Evolutionary conservation across 768 basidiomycete genomes (phyloP), one percentile per base, ranked within the genome.

Genomic region (Leucosporidium scottii): DNA sequence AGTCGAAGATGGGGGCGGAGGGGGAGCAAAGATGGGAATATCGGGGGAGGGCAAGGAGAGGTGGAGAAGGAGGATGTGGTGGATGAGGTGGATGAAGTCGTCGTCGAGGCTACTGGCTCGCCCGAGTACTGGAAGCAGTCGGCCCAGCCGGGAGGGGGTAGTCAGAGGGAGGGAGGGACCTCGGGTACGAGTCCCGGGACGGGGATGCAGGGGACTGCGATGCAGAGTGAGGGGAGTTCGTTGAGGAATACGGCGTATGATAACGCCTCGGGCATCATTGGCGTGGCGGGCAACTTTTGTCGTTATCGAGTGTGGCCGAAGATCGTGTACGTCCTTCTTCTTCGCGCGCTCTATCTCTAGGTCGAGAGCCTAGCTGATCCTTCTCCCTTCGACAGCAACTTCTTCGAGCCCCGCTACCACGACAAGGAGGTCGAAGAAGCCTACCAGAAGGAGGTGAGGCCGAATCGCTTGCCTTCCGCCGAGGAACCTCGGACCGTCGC

Each of bases 241-340:
- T 82, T 59, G 2, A 62, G 59, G 20, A n/a, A 34, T 13, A 61
- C 65, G 12, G 59, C 49, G 30, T 60, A 54, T 48, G 65, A 66
- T 25, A 66, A 21, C 49, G 28, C 36, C 5, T 47, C 70, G 27
- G 70, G 65, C 0, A 39, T 48, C 6, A 23, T 71, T 9, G 68
- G 70, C 6, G 64, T 67, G n/a, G 59, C 69, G 54, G 66, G 51
- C 39, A 54, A 66, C 48, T 47, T 61, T 25, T 8, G 86, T n/a
- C 81, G 85, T 47, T 86, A 84, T 82, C 81, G 84, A 61, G 66
- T 83, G 18, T 86, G 83, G 83, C 85, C 85, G 2, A 76, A 79
- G 12, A 73, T 85, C 10, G 74, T 82, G 73, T 60, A 7, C 2
- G 59, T 60, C 27, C 21, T 23, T 10, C 12, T 44, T 5, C 6